Percentiles rank a stretch among this genome's conserved stretches.
Conservation (phyloP, 805 yeast genomes). For the Metschnikowia hibisci region DNA sequence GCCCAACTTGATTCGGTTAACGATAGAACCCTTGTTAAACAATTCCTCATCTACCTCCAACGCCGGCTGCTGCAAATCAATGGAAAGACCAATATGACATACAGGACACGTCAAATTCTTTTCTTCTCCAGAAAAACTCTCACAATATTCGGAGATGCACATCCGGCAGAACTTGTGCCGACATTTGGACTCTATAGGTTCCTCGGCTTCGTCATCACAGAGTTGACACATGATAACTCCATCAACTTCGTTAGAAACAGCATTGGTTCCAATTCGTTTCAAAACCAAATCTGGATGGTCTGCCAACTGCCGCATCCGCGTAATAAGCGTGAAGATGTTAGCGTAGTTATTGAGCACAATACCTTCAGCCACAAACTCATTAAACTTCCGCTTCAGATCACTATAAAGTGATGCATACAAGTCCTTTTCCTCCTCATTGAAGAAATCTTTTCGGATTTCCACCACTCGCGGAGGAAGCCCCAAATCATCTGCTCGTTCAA, state of each 20-base stretch:
- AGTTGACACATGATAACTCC: conserved; percentile 76
- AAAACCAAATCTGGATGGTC: conserved; percentile 97
- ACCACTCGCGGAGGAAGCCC: conserved; percentile 97
- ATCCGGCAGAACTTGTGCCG: conserved; percentile 91
- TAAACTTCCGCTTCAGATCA: conserved; percentile 82
- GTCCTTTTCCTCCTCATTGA: conserved; percentile 94
- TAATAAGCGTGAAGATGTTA: conserved; percentile 90
- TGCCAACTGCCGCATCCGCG: conserved; percentile 96
- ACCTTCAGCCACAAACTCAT: conserved; percentile 92
- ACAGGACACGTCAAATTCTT: conserved; percentile 83
- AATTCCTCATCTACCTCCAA: conserved; percentile 62
- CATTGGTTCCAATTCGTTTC: conserved; percentile 52
- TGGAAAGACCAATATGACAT: conserved; percentile 89
- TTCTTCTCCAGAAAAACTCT: conserved; percentile 64
- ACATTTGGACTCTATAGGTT: conserved; percentile 91
- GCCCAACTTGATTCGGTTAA: conserved; percentile 82
- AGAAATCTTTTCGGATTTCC: conserved; percentile 78
- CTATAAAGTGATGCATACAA: conserved; percentile 82
- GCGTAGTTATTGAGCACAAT: conserved; percentile 96
- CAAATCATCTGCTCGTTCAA: conserved; percentile 94
- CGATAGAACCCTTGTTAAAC: conserved; percentile 65
- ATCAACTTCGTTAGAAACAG: conserved; percentile 37
- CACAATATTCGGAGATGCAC: conserved; percentile 87
- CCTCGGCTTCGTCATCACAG: conserved; percentile 98
- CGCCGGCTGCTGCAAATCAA: conserved; percentile 85